phyloP scores from a whole-genome alignment of 495 filamentous ascomycete genomes.

The Talaromyces ruber region DNA sequence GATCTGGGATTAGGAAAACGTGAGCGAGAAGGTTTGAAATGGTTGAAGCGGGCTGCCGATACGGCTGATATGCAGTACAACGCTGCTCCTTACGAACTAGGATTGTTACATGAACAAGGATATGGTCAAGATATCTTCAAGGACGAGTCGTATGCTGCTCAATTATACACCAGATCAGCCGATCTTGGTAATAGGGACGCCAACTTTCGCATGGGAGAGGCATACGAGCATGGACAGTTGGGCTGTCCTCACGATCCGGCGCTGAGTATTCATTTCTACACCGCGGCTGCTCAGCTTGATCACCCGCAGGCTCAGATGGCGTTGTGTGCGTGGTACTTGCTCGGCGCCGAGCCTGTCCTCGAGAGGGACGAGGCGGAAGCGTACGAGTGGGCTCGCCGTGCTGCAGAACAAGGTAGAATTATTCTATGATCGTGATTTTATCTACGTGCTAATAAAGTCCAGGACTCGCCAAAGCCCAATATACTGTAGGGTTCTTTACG shows the following conservation, averaged over 20 bases:
- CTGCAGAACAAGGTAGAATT: constrained; percentile 75
- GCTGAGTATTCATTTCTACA: constrained; percentile 95
- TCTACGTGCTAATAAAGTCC: constrained; percentile 6
- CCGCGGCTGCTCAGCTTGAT: constrained; percentile 73
- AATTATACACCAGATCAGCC: constrained; percentile 89
- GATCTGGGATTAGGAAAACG: constrained; percentile 77
- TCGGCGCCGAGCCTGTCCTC: constrained; percentile 85
- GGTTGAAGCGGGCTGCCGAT: constrained; percentile 90
- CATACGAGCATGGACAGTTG: constrained; percentile 88
- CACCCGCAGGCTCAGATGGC: constrained; percentile 96
- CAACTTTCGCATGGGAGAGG: constrained; percentile 81
- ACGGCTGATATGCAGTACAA: constrained; percentile 88
- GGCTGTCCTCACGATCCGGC: constrained; percentile 85
- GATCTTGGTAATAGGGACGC: constrained; percentile 85
- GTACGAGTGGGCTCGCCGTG: constrained; percentile 88
- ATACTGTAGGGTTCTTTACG: constrained; percentile 93
- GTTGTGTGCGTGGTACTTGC: constrained; percentile 96
- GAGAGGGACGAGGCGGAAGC: constrained; percentile 95
- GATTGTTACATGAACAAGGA: constrained; percentile 76
- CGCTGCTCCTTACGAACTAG: constrained; percentile 84
- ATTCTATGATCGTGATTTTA: neutral
- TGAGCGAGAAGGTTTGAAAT: constrained; percentile 91
- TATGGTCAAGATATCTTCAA: constrained; percentile 88
- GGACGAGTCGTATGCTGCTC: constrained; percentile 83
- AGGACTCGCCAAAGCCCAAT: constrained; percentile 91